Evolutionary conservation across 225 moss, liverwort and hornwort genomes (phyloP), one percentile per base, ranked within the genome.

Genomic region (Bryum argenteum): DNA sequence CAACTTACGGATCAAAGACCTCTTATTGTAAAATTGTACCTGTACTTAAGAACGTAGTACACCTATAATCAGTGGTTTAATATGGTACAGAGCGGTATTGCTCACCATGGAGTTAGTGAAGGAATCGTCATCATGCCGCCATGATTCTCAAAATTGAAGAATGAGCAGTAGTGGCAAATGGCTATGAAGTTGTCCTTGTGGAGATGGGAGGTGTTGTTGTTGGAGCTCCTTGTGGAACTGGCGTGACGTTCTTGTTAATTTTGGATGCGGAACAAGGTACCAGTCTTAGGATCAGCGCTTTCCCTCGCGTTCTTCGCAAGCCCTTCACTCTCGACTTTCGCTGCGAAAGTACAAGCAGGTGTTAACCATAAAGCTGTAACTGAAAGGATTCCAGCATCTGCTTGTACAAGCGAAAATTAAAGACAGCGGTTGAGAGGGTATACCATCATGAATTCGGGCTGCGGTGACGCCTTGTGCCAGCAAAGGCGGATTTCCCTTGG

Each of bases 201-300:
- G 74, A 48, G 50, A 64, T 15, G 6, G 48, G 33, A 56, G 50
- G 43, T 6, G 58, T 28, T 54, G 60, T 14, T 13, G 20, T 42
- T 62, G 62, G 47, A 54, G 57, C 65, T 66, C 66, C 40, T 38
- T 38, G 56, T 22, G 60, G 28, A 65, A 22, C 74, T 58, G 76
- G 63, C 8, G 67, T 38, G 6, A 55, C 45, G 15, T 85, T 61
- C 38, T 5, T 45, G 4, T 69, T 70, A 19, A 60, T 39, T 65
- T 66, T 72, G 48, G 83, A 78, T 78, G 88, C 86, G 15, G 91
- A 84, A 75, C 93, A 94, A 15, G 93, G 93, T 21, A 94, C 91
- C 69, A 94, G 77, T 81, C 78, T 89, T 50, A 94, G 89, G 24
- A 94, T 66, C 5, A 85, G 50, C 22, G 81, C 72, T 69, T 81